Conservation (phyloP, 2,329 filamentous ascomycete species). For the Alternaria postmessia region DNA sequence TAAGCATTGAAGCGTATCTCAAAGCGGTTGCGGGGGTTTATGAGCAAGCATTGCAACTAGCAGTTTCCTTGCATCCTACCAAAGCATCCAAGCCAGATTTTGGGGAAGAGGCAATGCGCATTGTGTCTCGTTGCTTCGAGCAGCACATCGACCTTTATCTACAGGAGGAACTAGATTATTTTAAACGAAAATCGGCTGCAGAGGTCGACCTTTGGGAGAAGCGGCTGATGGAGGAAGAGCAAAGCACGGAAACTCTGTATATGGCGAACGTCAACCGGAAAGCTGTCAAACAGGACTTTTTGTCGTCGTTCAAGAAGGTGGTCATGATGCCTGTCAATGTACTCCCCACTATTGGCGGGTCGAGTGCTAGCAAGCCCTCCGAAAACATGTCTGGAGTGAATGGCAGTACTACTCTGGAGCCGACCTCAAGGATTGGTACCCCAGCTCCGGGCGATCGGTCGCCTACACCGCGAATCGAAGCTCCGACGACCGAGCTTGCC, state of each 20-base stretch:
- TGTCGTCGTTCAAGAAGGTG: slow-evolving; percentile 97
- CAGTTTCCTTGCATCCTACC: slow-evolving; percentile 73
- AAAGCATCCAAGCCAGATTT: slow-evolving; percentile 69
- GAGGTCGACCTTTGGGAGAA: slow-evolving; percentile 90
- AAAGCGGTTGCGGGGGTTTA: slow-evolving; percentile 88
- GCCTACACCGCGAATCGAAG: slow-evolving; percentile 61
- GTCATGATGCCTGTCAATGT: slow-evolving; percentile 99
- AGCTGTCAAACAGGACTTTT: slow-evolving; percentile 94
- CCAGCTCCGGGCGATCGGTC: slow-evolving; percentile 52
- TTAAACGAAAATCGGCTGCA: slow-evolving; percentile 76
- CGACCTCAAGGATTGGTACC: slow-evolving; percentile 38
- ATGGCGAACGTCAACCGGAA: slow-evolving; percentile 96
- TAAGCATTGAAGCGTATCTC: slow-evolving; percentile 78
- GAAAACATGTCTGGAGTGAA: slow-evolving; percentile 30
- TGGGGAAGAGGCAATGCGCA: slow-evolving; percentile 69
- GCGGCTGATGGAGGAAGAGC: slow-evolving; percentile 89
- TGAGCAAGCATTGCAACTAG: slow-evolving; percentile 82
- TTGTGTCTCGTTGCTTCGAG: slow-evolving; percentile 80
- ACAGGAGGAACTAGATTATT: slow-evolving; percentile 87
- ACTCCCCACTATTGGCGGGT: slow-evolving; percentile 69
- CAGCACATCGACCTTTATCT: slow-evolving; percentile 94
- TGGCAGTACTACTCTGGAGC: slow-evolving; percentile 41
- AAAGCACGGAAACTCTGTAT: slow-evolving; percentile 88
- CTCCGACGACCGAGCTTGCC: slow-evolving; percentile 88
- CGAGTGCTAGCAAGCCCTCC: slow-evolving; percentile 49